These are phyloP conservation scores for Populus nigra DNA, from an alignment of 345 rosid genomes.

Conservation along the genomic window DNA sequence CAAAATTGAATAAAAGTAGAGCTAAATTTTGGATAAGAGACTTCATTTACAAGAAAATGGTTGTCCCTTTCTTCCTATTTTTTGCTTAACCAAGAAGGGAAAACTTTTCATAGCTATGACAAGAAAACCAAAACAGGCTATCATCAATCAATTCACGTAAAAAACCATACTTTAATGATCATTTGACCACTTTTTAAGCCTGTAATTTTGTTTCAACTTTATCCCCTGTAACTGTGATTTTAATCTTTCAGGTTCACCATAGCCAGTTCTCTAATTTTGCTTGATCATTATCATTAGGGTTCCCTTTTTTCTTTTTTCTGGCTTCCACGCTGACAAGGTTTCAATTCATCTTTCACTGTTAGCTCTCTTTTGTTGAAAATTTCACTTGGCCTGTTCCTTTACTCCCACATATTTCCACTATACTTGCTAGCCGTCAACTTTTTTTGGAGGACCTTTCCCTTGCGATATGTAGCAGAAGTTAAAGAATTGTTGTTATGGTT, in stretches of 20 bases:
- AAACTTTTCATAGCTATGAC: not conserved
- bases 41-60: not conserved
- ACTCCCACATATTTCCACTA: not conserved
- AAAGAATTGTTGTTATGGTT: too few species aligned
- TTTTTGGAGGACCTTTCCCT: not conserved
- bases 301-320: not conserved
- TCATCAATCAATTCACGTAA: constrained; percentile 1
- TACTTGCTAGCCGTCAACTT: not conserved
- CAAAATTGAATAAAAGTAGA: not conserved
- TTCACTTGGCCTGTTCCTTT: not conserved
- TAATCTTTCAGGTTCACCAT: not conserved
- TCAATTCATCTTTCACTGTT: not conserved
- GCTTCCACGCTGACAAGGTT: not conserved
- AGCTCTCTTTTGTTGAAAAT: not conserved
- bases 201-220: not conserved
- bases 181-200: not conserved
- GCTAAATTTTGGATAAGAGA: not conserved
- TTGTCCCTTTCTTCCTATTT: not conserved
- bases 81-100: not conserved
- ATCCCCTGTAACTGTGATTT: not conserved
- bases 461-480: not conserved
- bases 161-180: not conserved
- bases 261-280: not conserved
- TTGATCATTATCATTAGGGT: not conserved
- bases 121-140: constrained; percentile 4